Evolutionary conservation across 768 basidiomycete genomes (phyloP), one percentile per base, ranked within the genome.

Genomic region (Pleurotus platypus): DNA sequence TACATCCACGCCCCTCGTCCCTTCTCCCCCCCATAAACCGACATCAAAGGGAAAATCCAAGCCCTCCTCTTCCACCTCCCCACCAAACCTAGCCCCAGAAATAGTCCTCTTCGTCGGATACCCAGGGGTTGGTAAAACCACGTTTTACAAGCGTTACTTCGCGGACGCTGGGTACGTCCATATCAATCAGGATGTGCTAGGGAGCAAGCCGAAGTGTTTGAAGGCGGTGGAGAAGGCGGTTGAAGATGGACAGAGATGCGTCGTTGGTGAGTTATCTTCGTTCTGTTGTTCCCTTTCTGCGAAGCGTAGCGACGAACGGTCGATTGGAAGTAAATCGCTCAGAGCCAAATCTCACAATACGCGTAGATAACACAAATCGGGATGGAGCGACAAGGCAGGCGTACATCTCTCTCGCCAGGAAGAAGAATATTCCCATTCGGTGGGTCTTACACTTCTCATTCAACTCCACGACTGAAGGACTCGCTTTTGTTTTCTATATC

Each of bases 351-450:
- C 30, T 35, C 30, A 16, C 39, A 46, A n/a, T 11, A 45, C n/a
- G 37, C 40, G 15, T 55, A 94, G 94, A 98, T 67, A 97, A 96
- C 67, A 97, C 95, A n/a, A 96, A 96, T 69, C 83, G 92, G 9
- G 82, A 94, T 63, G 64, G 63, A 5, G 64, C 69, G 20, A 94
- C 90, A 24, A 80, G 95, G 49, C 82, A 83, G 58, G 69, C 76
- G 46, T 98, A 95, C 66, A 61, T 94, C 13, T 79, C 84, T 50
- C 58, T 92, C 11, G 89, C 90, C 18, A 80, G 75, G 65, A 79
- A 78, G 54, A 63, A 77, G 2, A 69, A 77, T 0, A 74, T 86
- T 1, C 76, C 80, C 2, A 74, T 83, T 2, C 80, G 93, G 89
- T n/a, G n/a, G n/a, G n/a, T n/a, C n/a, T n/a, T n/a, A n/a, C n/a